Base-by-base conservation (phyloP, 2,329 filamentous ascomycete species). In the Fusarium albosuccineum region DNA sequence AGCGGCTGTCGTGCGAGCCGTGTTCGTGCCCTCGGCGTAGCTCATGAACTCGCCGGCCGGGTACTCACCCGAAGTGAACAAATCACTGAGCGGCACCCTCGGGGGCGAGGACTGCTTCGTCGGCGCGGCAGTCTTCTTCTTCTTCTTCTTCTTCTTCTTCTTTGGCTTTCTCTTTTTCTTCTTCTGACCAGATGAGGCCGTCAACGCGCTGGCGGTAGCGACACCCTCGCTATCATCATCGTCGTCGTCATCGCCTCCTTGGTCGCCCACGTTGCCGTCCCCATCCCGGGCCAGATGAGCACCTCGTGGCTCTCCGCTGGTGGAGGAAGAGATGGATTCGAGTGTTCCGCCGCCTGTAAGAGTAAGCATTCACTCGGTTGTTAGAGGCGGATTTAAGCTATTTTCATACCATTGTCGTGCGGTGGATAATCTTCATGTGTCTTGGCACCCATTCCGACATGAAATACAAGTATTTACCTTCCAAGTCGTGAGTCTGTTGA, bases 251-350 rank as follows among this genome's bases (percentile, higher is more conserved):
- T 69, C 75, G 54, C 63, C 73, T 29, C 73, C 79, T 33, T 73
- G 60, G 14, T 66, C 71, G 17, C 78, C 81, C 46, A 82, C 57
- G 46, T 68, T 78, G 5, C 79, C 77, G 53, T 84, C 82, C 8
- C 81, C 81, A 58, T 84, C 82, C 41, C 78, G 76, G 61, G 78
- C 76, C 40, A 78, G 65, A 60, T 83, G 80, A 6, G 68, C 68
- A 34, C 81, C 82, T 8, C 79, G 78, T 39, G 80, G 79, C 61
- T 82, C 79, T 48, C 82, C 82, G 41, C 81, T 80, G 50, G 67
- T 59, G 53, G 68, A 62, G 40, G 57, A 59, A 44, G 64, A 42
- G 29, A 64, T 60, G 48, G 61, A 49, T 11, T 68, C 60, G 58
- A 63, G 62, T 30, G 70, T 59, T 46, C 67, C 64, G 36, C 60